phyloP scores from a whole-genome alignment of 2,329 filamentous ascomycete species.

The Knufia petricola region DNA sequence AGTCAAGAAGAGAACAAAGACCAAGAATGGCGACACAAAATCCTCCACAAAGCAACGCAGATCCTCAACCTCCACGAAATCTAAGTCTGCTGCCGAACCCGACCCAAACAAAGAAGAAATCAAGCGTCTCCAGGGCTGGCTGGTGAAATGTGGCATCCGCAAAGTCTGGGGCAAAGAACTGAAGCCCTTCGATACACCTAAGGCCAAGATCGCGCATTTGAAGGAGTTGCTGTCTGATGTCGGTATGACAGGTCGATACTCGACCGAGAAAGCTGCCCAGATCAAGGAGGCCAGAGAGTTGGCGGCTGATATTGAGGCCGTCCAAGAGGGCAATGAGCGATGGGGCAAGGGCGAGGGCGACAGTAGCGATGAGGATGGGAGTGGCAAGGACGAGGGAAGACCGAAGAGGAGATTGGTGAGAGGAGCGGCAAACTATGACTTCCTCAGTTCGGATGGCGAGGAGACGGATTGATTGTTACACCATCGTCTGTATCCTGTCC shows the following conservation, averaged over 20 bases:
- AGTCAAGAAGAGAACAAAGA: conserved; percentile 27
- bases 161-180: conserved; percentile 88
- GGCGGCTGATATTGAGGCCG: conserved; percentile 70
- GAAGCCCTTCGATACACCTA: conserved; percentile 60
- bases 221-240: conserved; percentile 66
- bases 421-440: conserved; percentile 41
- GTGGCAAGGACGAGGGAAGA: conserved; percentile 26
- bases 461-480: conserved; percentile 44
- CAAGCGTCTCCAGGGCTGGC: conserved; percentile 76
- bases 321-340: conserved; percentile 66
- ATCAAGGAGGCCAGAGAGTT: conserved; percentile 85
- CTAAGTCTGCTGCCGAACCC: conserved; percentile 37
- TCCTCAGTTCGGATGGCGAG: conserved; percentile 61
- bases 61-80: conserved; percentile 10
- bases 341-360: conserved; percentile 56
- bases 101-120: conserved; percentile 67
- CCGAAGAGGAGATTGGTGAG: conserved; percentile 34
- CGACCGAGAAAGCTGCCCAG: conserved; percentile 68
- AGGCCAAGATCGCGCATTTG: conserved; percentile 74
- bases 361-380: conserved; percentile 33
- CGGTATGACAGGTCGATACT: conserved; percentile 85
- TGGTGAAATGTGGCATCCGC: conserved; percentile 81
- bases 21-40: conserved; percentile 21
- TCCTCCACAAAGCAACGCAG: conserved; percentile 8
- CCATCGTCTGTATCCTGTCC: too few relatives aligned